These are phyloP conservation scores for Picea glauca DNA, from an alignment of 75 land plant genomes.

Conservation along the genomic window DNA sequence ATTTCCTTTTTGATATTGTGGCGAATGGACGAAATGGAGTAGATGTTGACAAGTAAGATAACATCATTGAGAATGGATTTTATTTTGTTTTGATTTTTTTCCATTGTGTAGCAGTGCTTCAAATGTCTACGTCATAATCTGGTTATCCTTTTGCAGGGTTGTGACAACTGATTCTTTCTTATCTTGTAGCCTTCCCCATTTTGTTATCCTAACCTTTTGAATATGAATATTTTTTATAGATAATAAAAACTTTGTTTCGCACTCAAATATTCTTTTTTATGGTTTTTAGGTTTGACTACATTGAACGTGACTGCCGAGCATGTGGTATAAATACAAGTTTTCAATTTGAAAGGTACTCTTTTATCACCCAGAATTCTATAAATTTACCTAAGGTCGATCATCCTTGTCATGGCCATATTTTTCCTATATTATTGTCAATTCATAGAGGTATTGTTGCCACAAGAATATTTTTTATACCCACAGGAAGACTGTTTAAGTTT, in stretches of 20 bases:
- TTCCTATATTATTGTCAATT: not conserved
- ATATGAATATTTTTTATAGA: not conserved
- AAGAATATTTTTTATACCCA: not conserved
- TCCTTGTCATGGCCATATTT: not conserved
- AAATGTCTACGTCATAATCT: not conserved
- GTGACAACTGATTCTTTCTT: not conserved
- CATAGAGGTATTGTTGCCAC: not conserved
- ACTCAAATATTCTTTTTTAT: not conserved
- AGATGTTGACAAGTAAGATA: conserved; percentile 93
- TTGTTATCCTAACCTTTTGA: not conserved
- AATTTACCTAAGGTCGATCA: not conserved
- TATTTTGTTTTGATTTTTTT: not conserved
- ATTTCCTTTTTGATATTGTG: conserved; percentile 92
- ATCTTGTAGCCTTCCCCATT: not conserved
- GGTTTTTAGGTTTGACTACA: conserved; percentile 85
- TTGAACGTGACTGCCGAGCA: conserved; percentile 84
- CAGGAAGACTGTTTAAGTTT: not conserved
- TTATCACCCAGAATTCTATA: not conserved
- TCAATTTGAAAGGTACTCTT: conserved; percentile 50
- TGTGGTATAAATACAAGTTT: conserved; percentile 88
- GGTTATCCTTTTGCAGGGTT: not conserved
- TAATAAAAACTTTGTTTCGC: not conserved
- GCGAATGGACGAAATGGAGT: conserved; percentile 99
- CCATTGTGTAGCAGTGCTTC: not conserved
- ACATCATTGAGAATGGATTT: not conserved